Evolutionary conservation across 1,284 basidiomycete genomes (phyloP).

Genomic region (Leccinum griseonigrum): DNA sequence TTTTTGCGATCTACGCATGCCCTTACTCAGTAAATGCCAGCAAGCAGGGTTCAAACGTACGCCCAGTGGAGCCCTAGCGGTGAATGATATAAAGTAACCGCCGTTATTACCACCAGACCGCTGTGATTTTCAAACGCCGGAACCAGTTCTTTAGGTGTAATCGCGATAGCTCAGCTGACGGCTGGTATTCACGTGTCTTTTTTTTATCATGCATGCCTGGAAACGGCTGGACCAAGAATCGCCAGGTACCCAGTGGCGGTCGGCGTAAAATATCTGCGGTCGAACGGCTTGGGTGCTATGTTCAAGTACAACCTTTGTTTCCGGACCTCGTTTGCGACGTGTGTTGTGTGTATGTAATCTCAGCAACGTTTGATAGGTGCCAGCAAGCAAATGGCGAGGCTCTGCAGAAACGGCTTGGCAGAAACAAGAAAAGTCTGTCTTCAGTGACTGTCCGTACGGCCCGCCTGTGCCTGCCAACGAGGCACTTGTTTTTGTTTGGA

Average conservation of each 20-base stretch:
- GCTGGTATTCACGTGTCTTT: conserved; percentile 26
- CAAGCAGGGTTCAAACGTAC: conserved; percentile 25
- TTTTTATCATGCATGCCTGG: conserved; percentile 35
- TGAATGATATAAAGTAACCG: conserved; percentile 12
- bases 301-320: conserved; percentile 16
- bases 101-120: conserved; percentile 30
- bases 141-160: conserved; percentile 45
- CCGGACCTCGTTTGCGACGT: conserved; percentile 23
- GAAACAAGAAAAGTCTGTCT: conserved; percentile 14
- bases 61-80: conserved; percentile 9
- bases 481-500: conserved; percentile 11
- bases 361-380: conserved; percentile 13
- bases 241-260: conserved; percentile 37
- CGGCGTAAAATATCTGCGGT: conserved; percentile 39
- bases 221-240: conserved; percentile 38
- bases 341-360: conserved; percentile 27
- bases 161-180: conserved; percentile 16
- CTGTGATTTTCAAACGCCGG: conserved; percentile 51
- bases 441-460: conserved; percentile 7
- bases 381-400: conserved; percentile 26
- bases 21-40: conserved; percentile 9
- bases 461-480: conserved; percentile 21
- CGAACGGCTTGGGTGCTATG: conserved; percentile 35
- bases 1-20: conserved; percentile 8
- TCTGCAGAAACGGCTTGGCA: conserved; percentile 12